A percentile compares a stretch with the other conserved stretches of the same genome.
Evolutionary conservation across 306 rosid genomes (phyloP).

Genomic region (Mimosa pudica): DNA sequence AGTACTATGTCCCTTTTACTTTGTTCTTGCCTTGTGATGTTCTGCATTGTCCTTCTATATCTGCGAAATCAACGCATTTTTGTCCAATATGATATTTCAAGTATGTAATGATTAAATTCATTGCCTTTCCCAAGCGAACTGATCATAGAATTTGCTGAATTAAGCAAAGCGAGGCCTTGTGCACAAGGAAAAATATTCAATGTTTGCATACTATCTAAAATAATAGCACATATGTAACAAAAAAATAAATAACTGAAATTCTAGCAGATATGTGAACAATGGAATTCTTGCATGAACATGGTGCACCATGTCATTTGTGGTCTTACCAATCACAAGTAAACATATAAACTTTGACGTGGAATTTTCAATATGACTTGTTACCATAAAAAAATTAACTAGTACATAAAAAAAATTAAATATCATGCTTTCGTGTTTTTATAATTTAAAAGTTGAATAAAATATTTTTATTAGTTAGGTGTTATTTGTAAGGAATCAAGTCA

Average conservation of each 20-base stretch:
- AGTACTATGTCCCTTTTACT: not conserved
- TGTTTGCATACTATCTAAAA: not conserved
- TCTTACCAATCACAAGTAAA: too few relatives aligned
- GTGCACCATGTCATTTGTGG: too few relatives aligned
- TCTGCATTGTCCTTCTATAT: not conserved
- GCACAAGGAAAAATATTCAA: not conserved
- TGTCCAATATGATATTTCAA: not conserved
- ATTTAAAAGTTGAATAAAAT: too few relatives aligned
- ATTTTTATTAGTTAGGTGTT: too few relatives aligned
- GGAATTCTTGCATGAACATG: not conserved
- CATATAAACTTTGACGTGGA: too few relatives aligned
- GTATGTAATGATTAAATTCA: not conserved
- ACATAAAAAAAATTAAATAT: too few relatives aligned
- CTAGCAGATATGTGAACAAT: not conserved
- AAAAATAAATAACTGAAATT: not conserved
- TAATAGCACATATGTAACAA: not conserved
- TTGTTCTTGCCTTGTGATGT: not conserved
- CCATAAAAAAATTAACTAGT: too few relatives aligned
- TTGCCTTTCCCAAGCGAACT: not conserved
- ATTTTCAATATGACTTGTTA: too few relatives aligned
- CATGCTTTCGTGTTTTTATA: too few relatives aligned
- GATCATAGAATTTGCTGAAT: not conserved
- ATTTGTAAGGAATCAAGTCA: too few relatives aligned
- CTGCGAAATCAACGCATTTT: not conserved
- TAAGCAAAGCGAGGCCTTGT: not conserved